Evolutionary conservation across 2,329 filamentous ascomycete species (phyloP), one percentile per base, ranked within the genome.

Genomic region (Neopestalotiopsis clavispora): DNA sequence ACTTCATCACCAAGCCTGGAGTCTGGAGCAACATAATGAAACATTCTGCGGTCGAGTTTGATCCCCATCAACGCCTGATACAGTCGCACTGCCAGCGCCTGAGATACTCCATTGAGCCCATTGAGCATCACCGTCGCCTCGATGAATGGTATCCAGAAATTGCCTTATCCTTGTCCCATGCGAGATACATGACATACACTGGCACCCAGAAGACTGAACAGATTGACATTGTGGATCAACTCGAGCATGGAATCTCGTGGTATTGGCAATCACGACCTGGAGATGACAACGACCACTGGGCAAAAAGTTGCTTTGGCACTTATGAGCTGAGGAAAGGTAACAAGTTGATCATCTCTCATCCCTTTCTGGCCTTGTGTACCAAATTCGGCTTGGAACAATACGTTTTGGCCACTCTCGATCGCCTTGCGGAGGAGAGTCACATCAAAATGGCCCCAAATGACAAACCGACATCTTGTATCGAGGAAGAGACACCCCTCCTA

Each of bases 81-180:
- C 70, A 77, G n/a, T 80, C 78, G 0, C 77, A 80, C 61, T 67
- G 81, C 2, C 72, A 81, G 0, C 78, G 75, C 0, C 72, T 81
- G 62, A 80, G 80, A 67, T 45, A 71, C 4, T 74, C 80, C 0
- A 73, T 81, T 0, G 77, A 78, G n/a, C 73, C 75, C 30, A 68
- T 79, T 17, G 80, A 81, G 65, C 78, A 77, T 52, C 80, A 81
- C 23, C 78, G 80, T 4, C 72, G 79, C 1, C 69, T 81, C 14
- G 80, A 81, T 20, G 80, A 81, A 56, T 81, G 79, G 80, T 81
- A 79, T 59, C 79, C 80, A 0, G 79, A 79, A 5, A 80, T 81
- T 65, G 76, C 75, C 0, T 74, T 81, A 1, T 78, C 79, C n/a
- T 74, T 81, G 71, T 77, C 79, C 0, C 80, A 81, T 60, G 78